phyloP scores from a whole-genome alignment of 352 stramenopile species.

The Phytophthora brassicae region DNA sequence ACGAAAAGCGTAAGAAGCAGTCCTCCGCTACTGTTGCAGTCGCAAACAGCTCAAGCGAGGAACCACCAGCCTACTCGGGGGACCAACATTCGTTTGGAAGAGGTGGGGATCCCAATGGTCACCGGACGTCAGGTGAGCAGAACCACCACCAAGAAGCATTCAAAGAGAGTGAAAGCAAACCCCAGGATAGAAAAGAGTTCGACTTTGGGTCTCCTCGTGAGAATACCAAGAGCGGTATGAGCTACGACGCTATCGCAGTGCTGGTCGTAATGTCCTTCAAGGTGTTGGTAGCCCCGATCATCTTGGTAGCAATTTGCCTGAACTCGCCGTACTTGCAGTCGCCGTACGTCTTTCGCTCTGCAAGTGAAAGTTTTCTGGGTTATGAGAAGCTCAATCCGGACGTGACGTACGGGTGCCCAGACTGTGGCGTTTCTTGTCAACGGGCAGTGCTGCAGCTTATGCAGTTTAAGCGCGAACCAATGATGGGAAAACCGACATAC shows the following conservation, averaged over 20 bases:
- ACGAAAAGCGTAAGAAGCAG: slow-evolving; percentile 43
- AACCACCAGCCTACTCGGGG: slow-evolving; percentile 16
- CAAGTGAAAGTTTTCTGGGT: slow-evolving; percentile 33
- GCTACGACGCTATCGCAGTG: slow-evolving; percentile 34
- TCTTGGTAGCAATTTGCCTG: slow-evolving; percentile 34
- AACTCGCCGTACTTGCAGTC: slow-evolving; percentile 38
- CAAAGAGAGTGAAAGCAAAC: slow-evolving; percentile 14
- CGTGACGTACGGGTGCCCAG: slow-evolving; percentile 27
- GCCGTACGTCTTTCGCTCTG: slow-evolving; percentile 37
- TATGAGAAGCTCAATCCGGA: slow-evolving; percentile 30
- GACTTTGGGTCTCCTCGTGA: slow-evolving; percentile 26
- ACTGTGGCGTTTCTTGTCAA: slow-evolving; percentile 31
- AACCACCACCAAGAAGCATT: slow-evolving; percentile 9
- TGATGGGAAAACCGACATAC: slow-evolving; percentile 38
- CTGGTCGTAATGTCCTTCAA: slow-evolving; percentile 43
- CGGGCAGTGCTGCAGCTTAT: slow-evolving; percentile 28
- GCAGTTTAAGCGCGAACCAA: slow-evolving; percentile 30
- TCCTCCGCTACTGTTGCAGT: slow-evolving; percentile 34
- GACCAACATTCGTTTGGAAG: slow-evolving; percentile 30
- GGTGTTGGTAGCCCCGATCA: slow-evolving; percentile 36
- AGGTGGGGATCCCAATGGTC: slow-evolving; percentile 9
- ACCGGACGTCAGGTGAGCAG: slow-evolving; percentile 15
- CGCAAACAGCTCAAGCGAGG: slow-evolving; percentile 29
- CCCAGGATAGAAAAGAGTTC: slow-evolving; percentile 25
- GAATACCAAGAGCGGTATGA: slow-evolving; percentile 19